Evolutionary conservation across 1,284 basidiomycete species (phyloP), one percentile per base, ranked within the genome.

Genomic region (Inonotus hispidus): DNA sequence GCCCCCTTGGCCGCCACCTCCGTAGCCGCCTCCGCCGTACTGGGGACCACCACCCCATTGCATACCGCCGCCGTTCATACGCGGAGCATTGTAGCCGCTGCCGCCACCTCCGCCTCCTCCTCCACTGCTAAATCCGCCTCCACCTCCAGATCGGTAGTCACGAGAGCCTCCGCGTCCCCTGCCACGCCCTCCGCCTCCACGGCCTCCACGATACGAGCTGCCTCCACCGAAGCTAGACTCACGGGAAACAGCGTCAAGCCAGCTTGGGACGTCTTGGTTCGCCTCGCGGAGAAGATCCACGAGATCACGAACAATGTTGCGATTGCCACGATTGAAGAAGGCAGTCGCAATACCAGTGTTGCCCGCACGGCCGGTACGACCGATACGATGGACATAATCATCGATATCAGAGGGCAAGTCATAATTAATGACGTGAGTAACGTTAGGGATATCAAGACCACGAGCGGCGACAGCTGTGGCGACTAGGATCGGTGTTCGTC

Each of bases 381-480:
- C 96, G 71, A 98, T 98, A 71, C 95, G 93, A 74, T 98, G 95
- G 54, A 97, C 95, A 75, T 98, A 98, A 75, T 98, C 97, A 72
- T 99, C 96, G 65, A 99, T 96, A 76, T 99, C 96, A 64, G 90
- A 92, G 19, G 96, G 96, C n/a, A 99, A 80, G 74, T 99, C 97
- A 77, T 98, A 99, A 76, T 96, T 96, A 79, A 99, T 83, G 70
- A 99, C 96, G 74, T 99, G 97, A 32, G 93, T 98, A 70, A 99
- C 96, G 75, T 99, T 97, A 68, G 97, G 97, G 69, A 99, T 99
- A 79, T 99, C 96, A 69, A 99, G 87, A 75, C 96, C 96, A 82
- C 97, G 94, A 63, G 97, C 96, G 56, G 96, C 96, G 63, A 99
- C 97, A 59, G 96, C 97, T 29, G 97, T 99, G 53, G 96, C 96